Evolutionary conservation across 2,329 filamentous ascomycete species (phyloP), one percentile per base, ranked within the genome.

Genomic region (Colletotrichum sp.): DNA sequence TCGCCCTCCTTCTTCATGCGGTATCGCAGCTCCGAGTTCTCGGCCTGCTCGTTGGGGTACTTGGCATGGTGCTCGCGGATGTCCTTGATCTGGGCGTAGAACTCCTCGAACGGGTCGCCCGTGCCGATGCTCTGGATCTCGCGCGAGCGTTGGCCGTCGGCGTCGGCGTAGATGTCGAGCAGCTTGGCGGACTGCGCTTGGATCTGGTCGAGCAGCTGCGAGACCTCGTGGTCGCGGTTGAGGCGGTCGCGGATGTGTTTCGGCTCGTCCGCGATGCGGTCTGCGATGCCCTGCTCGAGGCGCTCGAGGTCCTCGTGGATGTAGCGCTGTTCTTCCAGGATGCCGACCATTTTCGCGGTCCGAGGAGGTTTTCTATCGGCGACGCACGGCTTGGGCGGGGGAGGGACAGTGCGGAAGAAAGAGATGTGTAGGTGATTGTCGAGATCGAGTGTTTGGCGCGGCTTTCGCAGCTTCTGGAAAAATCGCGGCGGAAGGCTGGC

Each of bases 241-340:
- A 99, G 87, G 76, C 95, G 91, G 81, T 98, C 95, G 80, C 97
- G 94, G 76, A 97, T 94, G 94, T 96, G 94, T 84, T 93, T 94
- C 59, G 96, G 96, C 77, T 98, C 95, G 77, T 98, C 95, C 76
- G 92, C 89, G 74, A 97, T 91, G 80, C 96, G 94, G 85, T 98
- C 96, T 69, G 95, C 93, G 79, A 98, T 93, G 68, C 94, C 97
- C 83, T 98, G 95, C 85, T 99, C 97, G 73, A 99, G 90, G 76
- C 97, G 93, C 89, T 99, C 97, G 65, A 99, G 87, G 85, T 99
- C 97, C 90, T 99, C 97, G 79, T 98, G 96, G 79, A 98, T 91
- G 80, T 95, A 95, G 79, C 97, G 91, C 85, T 98, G 94, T 79
- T 98, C 96, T 87, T 99, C 97, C 76, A 98, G 86, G 78, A 98